These are phyloP conservation scores for Diaporthe nobilis DNA, from an alignment of 2,329 filamentous ascomycete genomes.

Conservation along the genomic window DNA sequence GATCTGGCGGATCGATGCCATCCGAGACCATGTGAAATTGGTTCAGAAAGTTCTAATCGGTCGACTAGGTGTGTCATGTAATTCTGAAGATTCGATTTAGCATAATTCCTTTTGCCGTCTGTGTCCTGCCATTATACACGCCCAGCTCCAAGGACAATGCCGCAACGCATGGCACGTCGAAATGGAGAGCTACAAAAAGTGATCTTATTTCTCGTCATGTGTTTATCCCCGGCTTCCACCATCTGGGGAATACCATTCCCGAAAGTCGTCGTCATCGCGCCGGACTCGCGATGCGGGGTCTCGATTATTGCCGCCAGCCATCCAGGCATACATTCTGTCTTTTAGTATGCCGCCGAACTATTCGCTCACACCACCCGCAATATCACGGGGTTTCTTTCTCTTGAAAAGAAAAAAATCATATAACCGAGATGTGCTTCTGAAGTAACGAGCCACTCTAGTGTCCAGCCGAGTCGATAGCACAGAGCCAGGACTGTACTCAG, in stretches of 20 bases:
- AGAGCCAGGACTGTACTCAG: not conserved
- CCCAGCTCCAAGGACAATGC: not conserved
- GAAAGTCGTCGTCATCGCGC: constrained; percentile 9
- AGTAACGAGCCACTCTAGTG: not conserved
- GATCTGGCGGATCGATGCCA: not conserved
- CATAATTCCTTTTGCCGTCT: not conserved
- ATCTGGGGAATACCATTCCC: not conserved
- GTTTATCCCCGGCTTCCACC: not conserved
- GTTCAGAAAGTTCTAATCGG: not conserved
- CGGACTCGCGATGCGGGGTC: constrained; percentile 27
- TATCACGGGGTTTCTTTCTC: not conserved
- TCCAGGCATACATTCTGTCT: not conserved
- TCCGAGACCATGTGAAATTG: not conserved
- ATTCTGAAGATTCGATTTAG: not conserved
- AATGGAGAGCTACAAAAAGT: not conserved
- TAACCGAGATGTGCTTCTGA: not conserved
- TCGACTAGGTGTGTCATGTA: not conserved
- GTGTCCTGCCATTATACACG: not conserved
- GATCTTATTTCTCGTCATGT: not conserved
- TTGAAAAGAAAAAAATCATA: no score
- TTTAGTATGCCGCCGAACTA: not conserved
- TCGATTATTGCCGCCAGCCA: not conserved
- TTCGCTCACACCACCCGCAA: no score
- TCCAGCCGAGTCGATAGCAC: not conserved
- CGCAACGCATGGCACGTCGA: not conserved